These are phyloP conservation scores for Populus trichocarpa DNA, from an alignment of 441 rosid genomes.

Conservation along the genomic window DNA sequence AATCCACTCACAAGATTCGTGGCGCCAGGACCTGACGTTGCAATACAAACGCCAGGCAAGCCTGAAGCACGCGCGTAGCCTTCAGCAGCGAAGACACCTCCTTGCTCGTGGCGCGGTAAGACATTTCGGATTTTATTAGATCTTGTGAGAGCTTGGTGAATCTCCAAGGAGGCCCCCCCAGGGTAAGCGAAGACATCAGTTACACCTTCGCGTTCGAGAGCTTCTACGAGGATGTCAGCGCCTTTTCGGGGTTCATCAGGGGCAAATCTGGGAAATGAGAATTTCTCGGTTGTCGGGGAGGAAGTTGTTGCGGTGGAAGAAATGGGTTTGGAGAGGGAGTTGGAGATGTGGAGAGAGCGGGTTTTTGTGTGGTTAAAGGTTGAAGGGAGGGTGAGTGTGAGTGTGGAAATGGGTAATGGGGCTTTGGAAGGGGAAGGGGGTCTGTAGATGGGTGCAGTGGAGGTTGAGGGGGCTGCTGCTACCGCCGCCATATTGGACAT, in stretches of 20 bases:
- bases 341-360: constrained; percentile 24
- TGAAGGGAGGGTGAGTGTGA: constrained; percentile 18
- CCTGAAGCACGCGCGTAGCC: constrained; percentile 93
- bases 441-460: constrained; percentile 25
- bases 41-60: constrained; percentile 78
- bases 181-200: constrained; percentile 80
- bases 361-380: constrained; percentile 13
- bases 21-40: constrained; percentile 97
- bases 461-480: constrained; percentile 11
- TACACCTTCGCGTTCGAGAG: constrained; percentile 89
- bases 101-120: constrained; percentile 94
- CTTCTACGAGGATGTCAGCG: constrained; percentile 88
- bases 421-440: constrained; percentile 29
- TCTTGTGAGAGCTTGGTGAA: constrained; percentile 90
- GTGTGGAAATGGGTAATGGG: constrained; percentile 20
- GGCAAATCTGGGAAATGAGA: constrained; percentile 41
- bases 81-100: constrained; percentile 87
- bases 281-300: background rate
- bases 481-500: constrained; percentile 10
- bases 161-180: constrained; percentile 93
- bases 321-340: background rate
- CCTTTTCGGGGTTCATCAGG: constrained; percentile 81
- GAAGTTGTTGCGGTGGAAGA: constrained; percentile 13
- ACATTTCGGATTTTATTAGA: constrained; percentile 65
- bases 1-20: constrained; percentile 89